phyloP scores from a whole-genome alignment of 805 yeast genomes.

The Candida qinlingensis region DNA sequence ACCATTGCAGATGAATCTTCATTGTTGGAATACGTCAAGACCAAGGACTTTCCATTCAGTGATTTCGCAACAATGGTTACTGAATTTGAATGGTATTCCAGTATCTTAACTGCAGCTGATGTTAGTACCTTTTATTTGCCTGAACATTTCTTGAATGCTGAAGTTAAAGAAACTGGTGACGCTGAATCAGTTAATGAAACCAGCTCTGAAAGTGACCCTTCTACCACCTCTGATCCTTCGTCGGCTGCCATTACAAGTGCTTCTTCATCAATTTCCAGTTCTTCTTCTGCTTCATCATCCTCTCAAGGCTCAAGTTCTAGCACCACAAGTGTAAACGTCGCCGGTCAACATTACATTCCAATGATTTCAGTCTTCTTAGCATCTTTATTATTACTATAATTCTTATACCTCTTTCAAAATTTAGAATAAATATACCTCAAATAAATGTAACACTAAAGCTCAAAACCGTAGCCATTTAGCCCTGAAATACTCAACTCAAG shows the following conservation, averaged over 20 bases:
- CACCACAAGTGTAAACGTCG: conserved; percentile 4
- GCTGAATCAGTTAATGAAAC: not conserved
- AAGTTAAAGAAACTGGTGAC: not conserved
- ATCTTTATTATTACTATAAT: conserved; percentile 8
- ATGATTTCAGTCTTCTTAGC: conserved; percentile 8
- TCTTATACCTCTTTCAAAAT: not conserved
- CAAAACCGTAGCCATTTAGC: too few species aligned
- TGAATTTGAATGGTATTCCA: conserved; percentile 19
- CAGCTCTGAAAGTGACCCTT: not conserved
- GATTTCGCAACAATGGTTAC: conserved; percentile 33
- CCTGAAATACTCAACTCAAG: conserved; percentile 2
- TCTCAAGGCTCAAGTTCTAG: not conserved
- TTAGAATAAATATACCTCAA: too few species aligned
- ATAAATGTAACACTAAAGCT: too few species aligned
- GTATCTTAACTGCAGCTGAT: conserved; percentile 14
- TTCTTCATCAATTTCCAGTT: not conserved
- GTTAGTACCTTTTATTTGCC: conserved; percentile 19
- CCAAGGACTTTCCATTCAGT: conserved; percentile 29
- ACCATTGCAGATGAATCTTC: conserved; percentile 22
- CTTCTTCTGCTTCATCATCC: conserved; percentile 3
- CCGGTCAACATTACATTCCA: conserved; percentile 8
- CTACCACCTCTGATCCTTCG: not conserved
- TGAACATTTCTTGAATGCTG: conserved; percentile 16
- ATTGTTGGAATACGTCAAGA: conserved; percentile 24
- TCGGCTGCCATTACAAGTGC: conserved; percentile 1